These are phyloP conservation scores for Solanum clarkiae DNA, from an alignment of 257 asterid species.

Conservation along the genomic window DNA sequence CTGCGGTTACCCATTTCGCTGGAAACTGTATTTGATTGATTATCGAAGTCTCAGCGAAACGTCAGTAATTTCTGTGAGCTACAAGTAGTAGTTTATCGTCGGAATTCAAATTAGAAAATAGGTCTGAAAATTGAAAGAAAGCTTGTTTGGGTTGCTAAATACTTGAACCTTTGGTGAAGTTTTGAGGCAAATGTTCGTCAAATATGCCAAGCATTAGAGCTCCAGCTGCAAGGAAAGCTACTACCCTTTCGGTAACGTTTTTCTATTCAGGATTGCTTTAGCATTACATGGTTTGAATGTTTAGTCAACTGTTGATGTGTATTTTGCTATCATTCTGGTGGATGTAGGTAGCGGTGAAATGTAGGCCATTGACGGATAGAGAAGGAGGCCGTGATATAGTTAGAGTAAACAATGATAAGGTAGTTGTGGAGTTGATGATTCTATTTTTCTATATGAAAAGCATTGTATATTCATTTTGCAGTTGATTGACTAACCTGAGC, in stretches of 20 bases:
- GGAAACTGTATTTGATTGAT: background rate
- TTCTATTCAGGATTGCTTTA: background rate
- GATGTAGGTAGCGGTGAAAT: constrained; percentile 78
- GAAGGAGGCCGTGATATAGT: constrained; percentile 65
- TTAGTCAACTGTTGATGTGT: background rate
- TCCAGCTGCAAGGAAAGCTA: constrained; percentile 57
- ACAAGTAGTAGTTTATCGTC: background rate
- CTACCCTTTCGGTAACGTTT: constrained; percentile 60
- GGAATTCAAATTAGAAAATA: background rate
- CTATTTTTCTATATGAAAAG: background rate
- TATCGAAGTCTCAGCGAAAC: background rate
- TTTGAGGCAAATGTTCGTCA: constrained; percentile 34
- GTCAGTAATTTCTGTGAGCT: background rate
- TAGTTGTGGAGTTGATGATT: constrained; percentile 3
- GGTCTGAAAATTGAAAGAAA: background rate
- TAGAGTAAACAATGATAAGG: constrained; percentile 73
- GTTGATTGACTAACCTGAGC: background rate
- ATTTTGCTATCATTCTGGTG: background rate
- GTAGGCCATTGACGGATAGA: constrained; percentile 71
- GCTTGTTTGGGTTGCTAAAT: background rate
- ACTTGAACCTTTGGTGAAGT: background rate
- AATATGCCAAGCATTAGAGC: constrained; percentile 77
- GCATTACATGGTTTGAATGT: background rate
- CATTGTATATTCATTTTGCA: background rate
- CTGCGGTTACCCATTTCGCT: background rate